Evolutionary conservation across 257 asterid genomes (phyloP), one percentile per base, ranked within the genome.

Genomic region (Solanum chilense): DNA sequence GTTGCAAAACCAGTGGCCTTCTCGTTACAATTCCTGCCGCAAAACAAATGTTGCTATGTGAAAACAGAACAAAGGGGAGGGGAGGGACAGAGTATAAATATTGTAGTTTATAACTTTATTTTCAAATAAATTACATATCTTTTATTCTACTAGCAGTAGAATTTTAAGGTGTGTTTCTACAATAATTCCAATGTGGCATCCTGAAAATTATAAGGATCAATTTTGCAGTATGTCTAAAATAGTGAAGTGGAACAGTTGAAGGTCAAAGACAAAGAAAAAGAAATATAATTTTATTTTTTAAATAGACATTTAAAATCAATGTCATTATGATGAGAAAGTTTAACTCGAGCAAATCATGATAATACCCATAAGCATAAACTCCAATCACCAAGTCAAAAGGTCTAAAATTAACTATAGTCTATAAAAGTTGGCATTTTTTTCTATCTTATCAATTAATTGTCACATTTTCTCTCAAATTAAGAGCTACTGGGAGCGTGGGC

Each of bases 1-100:
- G 86, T 86, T 91, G 93, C 91, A 91, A 86, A 33, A 91, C 78
- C 88, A 91, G 71, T 66, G 92, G 93, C 83, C 93, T 88, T 87
- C 93, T 91, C 37, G 93, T 91, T 69, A 91, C 91, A 90, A 91
- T 91, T 9, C 93, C 93, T 91, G 80, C 23, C 78, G 56, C 84
- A 78, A 78, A 45, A 78, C 33, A 78, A 78, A 47, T 27, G 39
- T 49, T 47, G 41, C 25, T 78, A 78, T 47, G 39, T 78, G 66
- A 77, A 42, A 78, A 78, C 25, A 8, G 42, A 45, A 78, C 66
- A 45, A 16, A 78, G 16, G 42, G 66, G 41, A 78, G 16, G 18
- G 42, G 41, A 78, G 16, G 18, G 42, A 27, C 33, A 9, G 25
- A 78, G 84, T 25, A 77, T 14, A 78, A 78, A 45, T 78, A 27